These are phyloP conservation scores for Fusarium buharicum DNA, from an alignment of 2,329 filamentous ascomycete species.

Conservation along the genomic window DNA sequence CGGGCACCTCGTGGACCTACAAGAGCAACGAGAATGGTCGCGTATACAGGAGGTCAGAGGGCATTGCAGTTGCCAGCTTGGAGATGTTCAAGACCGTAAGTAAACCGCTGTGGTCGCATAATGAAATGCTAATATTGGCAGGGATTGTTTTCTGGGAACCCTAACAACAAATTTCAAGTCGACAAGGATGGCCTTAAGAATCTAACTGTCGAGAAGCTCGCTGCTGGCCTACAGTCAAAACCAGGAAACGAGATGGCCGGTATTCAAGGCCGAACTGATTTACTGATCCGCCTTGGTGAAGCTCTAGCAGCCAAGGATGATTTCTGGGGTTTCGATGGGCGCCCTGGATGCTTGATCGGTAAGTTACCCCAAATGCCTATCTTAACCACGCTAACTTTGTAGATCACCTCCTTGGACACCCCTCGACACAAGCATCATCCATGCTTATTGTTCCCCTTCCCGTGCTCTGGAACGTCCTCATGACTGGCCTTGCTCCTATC, in stretches of 20 bases:
- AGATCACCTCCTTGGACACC: conserved; percentile 95
- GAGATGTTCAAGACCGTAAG: conserved; percentile 90
- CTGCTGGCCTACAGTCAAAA: conserved; percentile 84
- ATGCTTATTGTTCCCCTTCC: conserved; percentile 87
- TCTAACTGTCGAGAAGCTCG: conserved; percentile 78
- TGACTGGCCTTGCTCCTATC: conserved; percentile 85
- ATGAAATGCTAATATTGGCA: conserved; percentile 46
- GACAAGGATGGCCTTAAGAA: conserved; percentile 82
- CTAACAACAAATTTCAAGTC: conserved; percentile 85
- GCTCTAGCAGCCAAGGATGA: conserved; percentile 80
- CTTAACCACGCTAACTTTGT: conserved; percentile 30
- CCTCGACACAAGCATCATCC: conserved; percentile 87
- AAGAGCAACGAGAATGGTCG: conserved; percentile 89
- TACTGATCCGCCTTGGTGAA: conserved; percentile 78
- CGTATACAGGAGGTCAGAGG: conserved; percentile 85
- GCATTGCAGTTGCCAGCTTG: conserved; percentile 77
- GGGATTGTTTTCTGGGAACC: conserved; percentile 87
- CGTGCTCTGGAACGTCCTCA: conserved; percentile 89
- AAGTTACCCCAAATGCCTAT: conserved; percentile 46
- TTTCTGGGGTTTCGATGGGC: conserved; percentile 83
- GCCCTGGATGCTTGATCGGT: conserved; percentile 96
- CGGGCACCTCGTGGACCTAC: conserved; percentile 91
- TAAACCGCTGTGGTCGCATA: conserved; percentile 13
- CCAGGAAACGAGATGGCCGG: conserved; percentile 85
- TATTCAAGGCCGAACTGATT: conserved; percentile 82